Conservation (phyloP, 306 rosid species). For the Crotalaria pallida region DNA sequence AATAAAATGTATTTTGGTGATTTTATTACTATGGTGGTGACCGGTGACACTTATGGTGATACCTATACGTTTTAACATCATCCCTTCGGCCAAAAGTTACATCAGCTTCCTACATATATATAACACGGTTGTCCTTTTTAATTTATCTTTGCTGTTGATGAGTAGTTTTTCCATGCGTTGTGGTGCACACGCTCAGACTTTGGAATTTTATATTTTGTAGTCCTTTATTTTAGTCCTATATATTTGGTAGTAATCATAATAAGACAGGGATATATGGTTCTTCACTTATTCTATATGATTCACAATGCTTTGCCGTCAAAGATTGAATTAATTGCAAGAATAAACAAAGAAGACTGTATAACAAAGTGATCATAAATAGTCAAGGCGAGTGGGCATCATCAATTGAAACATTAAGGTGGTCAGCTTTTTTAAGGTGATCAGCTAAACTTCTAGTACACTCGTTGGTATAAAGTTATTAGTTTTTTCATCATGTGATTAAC, state of each 20-base stretch:
- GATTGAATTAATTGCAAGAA: too few species aligned
- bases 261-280: background rate
- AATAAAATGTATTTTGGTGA: too few species aligned
- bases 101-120: background rate
- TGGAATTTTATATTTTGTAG: background rate
- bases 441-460: background rate
- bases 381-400: background rate
- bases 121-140: background rate
- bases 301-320: background rate
- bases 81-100: constrained; percentile 33
- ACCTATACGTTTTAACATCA: too few species aligned
- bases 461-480: background rate
- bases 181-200: constrained; percentile 31
- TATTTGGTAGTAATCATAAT: background rate
- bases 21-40: constrained; percentile 18
- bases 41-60: background rate
- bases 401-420: background rate
- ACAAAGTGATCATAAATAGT: background rate
- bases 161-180: background rate
- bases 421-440: too few species aligned
- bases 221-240: too few species aligned
- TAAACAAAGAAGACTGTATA: too few species aligned
- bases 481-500: background rate
- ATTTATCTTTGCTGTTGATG: background rate
- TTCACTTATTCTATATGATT: constrained; percentile 8